phyloP scores from a whole-genome alignment of 441 rosid species.

The Syzygium malaccense region DNA sequence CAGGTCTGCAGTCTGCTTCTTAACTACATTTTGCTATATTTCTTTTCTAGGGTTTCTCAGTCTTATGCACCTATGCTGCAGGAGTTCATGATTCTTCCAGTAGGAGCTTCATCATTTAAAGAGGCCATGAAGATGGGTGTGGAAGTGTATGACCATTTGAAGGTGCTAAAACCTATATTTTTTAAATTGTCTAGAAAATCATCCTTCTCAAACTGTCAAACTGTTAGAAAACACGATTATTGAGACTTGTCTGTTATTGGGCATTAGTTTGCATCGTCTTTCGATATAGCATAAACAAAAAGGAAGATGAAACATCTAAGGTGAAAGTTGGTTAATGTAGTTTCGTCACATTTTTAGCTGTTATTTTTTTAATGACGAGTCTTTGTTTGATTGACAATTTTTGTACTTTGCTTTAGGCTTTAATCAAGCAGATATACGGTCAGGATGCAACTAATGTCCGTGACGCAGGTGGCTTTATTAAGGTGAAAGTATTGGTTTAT shows the following conservation, averaged over 20 bases:
- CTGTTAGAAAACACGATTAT: too few relatives aligned
- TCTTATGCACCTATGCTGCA: slow-evolving; percentile 13
- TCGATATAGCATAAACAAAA: background rate
- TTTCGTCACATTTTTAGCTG: background rate
- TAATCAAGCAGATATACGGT: slow-evolving; percentile 90
- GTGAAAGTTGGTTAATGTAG: background rate
- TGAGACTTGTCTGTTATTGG: background rate
- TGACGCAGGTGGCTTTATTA: slow-evolving; percentile 96
- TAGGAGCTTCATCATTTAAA: slow-evolving; percentile 79
- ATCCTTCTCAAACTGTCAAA: too few relatives aligned
- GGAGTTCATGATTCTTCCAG: slow-evolving; percentile 95
- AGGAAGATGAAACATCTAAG: background rate
- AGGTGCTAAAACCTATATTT: slow-evolving; percentile 21
- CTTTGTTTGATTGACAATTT: background rate
- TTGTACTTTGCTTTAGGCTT: slow-evolving; percentile 30
- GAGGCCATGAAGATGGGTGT: slow-evolving; percentile 99
- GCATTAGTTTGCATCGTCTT: background rate
- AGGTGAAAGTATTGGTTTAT: slow-evolving; percentile 22
- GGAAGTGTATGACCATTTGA: slow-evolving; percentile 82
- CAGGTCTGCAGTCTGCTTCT: slow-evolving; percentile 38
- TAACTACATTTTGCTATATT: background rate
- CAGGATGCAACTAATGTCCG: slow-evolving; percentile 98
- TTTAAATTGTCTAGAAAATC: too few relatives aligned
- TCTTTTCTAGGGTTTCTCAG: background rate
- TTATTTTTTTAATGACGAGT: background rate